Percentiles rank a stretch among this genome's conserved stretches.
Evolutionary conservation across 2,329 filamentous ascomycete species (phyloP).

Genomic region (Amphichorda felina): DNA sequence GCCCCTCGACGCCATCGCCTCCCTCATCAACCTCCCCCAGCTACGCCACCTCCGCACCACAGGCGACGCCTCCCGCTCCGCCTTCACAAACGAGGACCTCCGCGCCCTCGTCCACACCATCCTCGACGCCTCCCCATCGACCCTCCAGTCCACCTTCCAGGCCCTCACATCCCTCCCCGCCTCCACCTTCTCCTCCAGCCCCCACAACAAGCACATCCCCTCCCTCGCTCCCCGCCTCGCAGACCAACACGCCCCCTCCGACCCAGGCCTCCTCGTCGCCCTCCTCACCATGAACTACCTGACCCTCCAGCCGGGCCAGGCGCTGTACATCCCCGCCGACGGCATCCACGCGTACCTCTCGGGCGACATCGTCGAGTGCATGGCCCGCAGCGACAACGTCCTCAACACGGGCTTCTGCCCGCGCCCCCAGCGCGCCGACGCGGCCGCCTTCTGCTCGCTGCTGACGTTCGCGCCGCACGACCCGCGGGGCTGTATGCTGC

Average conservation of each 20-base stretch:
- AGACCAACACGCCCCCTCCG: slow-evolving; percentile 48
- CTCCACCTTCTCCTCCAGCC: slow-evolving; percentile 31
- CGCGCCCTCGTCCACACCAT: slow-evolving; percentile 39
- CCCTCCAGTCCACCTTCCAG: slow-evolving; percentile 23
- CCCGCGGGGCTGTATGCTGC: slow-evolving; percentile 42
- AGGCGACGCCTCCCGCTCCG: slow-evolving; percentile 13
- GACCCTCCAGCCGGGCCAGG: slow-evolving; percentile 50
- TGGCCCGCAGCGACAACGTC: slow-evolving; percentile 66
- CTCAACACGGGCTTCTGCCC: slow-evolving; percentile 67
- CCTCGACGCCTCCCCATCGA: slow-evolving; percentile 35
- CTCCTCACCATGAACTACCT: slow-evolving; percentile 67
- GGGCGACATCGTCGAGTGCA: slow-evolving; percentile 68
- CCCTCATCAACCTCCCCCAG: slow-evolving; percentile 38
- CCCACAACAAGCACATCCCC: slow-evolving; percentile 45
- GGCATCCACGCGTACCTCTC: slow-evolving; percentile 63
- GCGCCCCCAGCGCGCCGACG: slow-evolving; percentile 47
- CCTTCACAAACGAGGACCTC: slow-evolving; percentile 36
- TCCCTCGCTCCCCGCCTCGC: slow-evolving; percentile 53
- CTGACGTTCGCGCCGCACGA: slow-evolving; percentile 54
- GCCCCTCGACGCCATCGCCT: slow-evolving; percentile 45
- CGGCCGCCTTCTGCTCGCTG: slow-evolving; percentile 50
- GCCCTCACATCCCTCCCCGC: slow-evolving; percentile 20
- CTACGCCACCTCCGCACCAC: slow-evolving; percentile 10
- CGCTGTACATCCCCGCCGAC: slow-evolving; percentile 60
- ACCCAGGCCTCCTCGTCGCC: slow-evolving; percentile 58